Evolutionary conservation across 2,329 filamentous ascomycete species (phyloP), one percentile per base, ranked within the genome.

Genomic region (Chaetomiaceae sp.): DNA sequence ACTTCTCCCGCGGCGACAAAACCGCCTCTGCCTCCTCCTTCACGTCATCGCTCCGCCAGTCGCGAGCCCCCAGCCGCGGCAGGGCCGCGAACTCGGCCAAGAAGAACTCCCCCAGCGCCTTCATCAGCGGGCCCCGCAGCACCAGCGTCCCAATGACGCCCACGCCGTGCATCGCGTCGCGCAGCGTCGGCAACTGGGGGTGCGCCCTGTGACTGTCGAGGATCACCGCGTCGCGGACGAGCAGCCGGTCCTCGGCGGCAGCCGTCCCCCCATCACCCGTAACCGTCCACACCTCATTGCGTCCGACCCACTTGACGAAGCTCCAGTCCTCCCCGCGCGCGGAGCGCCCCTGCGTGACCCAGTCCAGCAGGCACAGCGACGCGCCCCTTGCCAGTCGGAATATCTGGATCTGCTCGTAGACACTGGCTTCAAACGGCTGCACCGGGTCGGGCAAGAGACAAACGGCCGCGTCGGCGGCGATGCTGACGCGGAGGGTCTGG

Each of bases 271-370:
- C 53, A 1, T 57, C 57, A 3, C 63, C 58, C 1, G 58, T 44
- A 11, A 29, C 51, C 33, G 68, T 62, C 81, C 85, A 91, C n/a
- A 97, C 76, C 67, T 98, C 93, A 61, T 96, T 97, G 54, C 86
- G 77, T 9, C 88, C 89, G 48, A 74, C 79, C 81, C 93, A 97
- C 52, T 75, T 76, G 47, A 76, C 70, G 50, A 96, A 82, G 56
- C 83, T 83, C 93, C 93, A 98, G 53, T 88, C 76, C 67, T 98
- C 93, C 19, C 89, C 90, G 38, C 86, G 79, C 4, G 93, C 90
- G 4, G 75, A 79, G 15, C 93, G 80, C 7, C 93, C 93, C 60
- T 91, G 86, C 2, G 83, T 94, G 6, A 97, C 89, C 93, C 93
- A 98, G 65, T 98, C 93, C 37, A 95, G 71, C 2, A 95, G 75